phyloP scores from a whole-genome alignment of 352 stramenopile species.

The Globisporangium camurandrum region DNA sequence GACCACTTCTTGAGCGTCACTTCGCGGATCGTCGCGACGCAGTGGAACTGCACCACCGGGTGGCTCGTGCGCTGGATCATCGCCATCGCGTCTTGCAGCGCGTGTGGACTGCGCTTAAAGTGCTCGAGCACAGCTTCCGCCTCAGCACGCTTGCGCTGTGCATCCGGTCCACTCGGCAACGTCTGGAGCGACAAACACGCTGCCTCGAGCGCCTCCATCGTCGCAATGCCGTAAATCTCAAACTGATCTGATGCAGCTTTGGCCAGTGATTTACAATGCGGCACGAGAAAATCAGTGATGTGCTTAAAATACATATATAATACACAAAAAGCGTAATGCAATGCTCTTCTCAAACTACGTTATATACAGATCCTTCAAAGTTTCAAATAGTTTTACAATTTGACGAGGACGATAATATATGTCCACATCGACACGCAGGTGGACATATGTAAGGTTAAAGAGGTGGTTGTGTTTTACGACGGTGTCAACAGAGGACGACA shows the following conservation, averaged over 20 bases:
- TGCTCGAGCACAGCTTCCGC: conserved; percentile 61
- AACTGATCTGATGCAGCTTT: background rate
- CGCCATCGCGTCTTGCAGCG: conserved; percentile 48
- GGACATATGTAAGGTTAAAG: no score
- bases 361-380: no score
- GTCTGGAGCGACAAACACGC: conserved; percentile 66
- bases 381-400: no score
- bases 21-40: conserved; percentile 65
- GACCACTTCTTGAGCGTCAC: conserved; percentile 66
- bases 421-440: no score
- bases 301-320: background rate
- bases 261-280: conserved; percentile 2
- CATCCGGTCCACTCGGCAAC: conserved; percentile 37
- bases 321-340: background rate
- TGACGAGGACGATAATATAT: no score
- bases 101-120: conserved; percentile 75
- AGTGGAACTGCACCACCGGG: conserved; percentile 76
- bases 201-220: conserved; percentile 55
- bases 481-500: no score
- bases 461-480: no score
- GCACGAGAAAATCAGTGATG: no score
- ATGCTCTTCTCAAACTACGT: no score
- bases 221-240: background rate
- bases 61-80: conserved; percentile 34
- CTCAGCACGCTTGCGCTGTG: conserved; percentile 43